phyloP scores from a whole-genome alignment of 208 protist genomes.

The Angomonas ambiguus region DNA sequence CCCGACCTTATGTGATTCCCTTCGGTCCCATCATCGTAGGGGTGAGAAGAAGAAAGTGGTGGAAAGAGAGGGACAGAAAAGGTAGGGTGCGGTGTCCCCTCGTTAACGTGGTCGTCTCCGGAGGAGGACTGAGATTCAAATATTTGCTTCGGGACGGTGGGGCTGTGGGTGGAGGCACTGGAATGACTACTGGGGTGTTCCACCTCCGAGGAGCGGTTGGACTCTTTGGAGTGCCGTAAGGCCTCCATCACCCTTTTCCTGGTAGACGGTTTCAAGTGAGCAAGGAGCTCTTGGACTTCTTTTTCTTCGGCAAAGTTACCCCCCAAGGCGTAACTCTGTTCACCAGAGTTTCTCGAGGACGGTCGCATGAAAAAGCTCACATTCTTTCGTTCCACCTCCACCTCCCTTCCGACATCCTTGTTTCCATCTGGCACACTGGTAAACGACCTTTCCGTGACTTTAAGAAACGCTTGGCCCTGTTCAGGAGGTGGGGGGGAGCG shows the following conservation, averaged over 20 bases:
- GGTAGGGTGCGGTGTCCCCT: too few relatives aligned
- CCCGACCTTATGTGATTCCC: too few relatives aligned
- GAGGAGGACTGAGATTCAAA: too few relatives aligned
- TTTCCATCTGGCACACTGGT: not conserved
- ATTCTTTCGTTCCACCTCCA: conserved; percentile 63
- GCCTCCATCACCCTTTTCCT: not conserved
- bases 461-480: not conserved
- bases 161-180: too few relatives aligned
- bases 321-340: not conserved
- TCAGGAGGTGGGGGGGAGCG: too few relatives aligned
- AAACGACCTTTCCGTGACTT: not conserved
- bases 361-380: conserved; percentile 44
- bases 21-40: too few relatives aligned
- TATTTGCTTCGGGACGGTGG: too few relatives aligned
- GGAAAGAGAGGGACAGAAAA: too few relatives aligned
- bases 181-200: not conserved
- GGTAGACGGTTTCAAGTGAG: not conserved
- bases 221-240: not conserved
- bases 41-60: too few relatives aligned
- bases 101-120: too few relatives aligned
- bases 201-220: not conserved
- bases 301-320: not conserved
- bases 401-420: conserved; percentile 18
- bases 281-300: conserved; percentile 3
- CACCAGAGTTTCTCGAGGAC: not conserved